phyloP scores from a whole-genome alignment of 2,329 filamentous ascomycete species.

The Cercospora brassicicola region DNA sequence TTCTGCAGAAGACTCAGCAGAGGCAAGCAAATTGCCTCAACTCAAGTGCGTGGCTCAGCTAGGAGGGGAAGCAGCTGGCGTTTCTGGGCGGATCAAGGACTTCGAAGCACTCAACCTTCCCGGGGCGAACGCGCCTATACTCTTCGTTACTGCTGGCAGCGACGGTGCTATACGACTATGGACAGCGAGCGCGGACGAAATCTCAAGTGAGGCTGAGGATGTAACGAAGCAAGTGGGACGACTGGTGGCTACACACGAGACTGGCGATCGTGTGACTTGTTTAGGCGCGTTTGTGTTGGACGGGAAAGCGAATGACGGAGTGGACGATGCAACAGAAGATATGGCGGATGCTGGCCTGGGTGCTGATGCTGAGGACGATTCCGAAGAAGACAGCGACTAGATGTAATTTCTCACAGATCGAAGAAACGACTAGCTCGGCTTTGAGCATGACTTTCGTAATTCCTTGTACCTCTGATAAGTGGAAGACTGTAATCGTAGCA shows the following conservation, averaged over 20 bases:
- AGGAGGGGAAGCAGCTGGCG: slow-evolving; percentile 64
- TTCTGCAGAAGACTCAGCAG: slow-evolving; percentile 23
- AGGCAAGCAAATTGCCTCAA: slow-evolving; percentile 34
- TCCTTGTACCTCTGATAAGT: neutral
- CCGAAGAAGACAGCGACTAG: slow-evolving; percentile 19
- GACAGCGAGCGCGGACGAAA: slow-evolving; percentile 39
- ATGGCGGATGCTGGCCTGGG: slow-evolving; percentile 21
- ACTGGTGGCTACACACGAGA: slow-evolving; percentile 76
- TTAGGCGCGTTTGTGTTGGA: slow-evolving; percentile 80
- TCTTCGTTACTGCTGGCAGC: slow-evolving; percentile 75
- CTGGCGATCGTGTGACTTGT: slow-evolving; percentile 86
- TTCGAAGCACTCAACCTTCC: slow-evolving; percentile 64
- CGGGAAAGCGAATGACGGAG: slow-evolving; percentile 28
- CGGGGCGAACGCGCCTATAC: slow-evolving; percentile 46
- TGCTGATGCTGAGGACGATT: slow-evolving; percentile 9
- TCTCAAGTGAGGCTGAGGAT: slow-evolving; percentile 10
- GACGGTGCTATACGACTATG: slow-evolving; percentile 84
- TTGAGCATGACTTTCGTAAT: neutral
- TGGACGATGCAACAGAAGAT: slow-evolving; percentile 20
- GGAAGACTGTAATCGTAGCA: neutral
- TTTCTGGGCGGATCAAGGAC: slow-evolving; percentile 79
- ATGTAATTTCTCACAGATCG: neutral
- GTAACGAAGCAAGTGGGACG: slow-evolving; percentile 57
- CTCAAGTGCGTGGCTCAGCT: slow-evolving; percentile 65
- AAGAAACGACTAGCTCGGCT: neutral